These are phyloP conservation scores for Fragaria nilgerrensis DNA, from an alignment of 306 rosid genomes.

Conservation along the genomic window DNA sequence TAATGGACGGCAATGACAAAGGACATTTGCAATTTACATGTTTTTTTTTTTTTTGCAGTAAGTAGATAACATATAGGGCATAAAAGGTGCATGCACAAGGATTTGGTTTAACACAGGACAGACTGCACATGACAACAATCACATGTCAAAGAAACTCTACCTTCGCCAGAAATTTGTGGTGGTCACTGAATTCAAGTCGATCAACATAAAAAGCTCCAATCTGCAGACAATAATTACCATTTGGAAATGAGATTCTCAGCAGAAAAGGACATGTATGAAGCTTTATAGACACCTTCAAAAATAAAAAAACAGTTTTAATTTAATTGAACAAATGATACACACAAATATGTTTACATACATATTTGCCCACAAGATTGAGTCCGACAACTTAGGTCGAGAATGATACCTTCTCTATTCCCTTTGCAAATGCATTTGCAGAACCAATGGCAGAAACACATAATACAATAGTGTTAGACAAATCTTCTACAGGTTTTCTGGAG, in stretches of 20 bases:
- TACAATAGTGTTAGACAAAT: constrained; percentile 39
- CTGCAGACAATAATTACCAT: constrained; percentile 49
- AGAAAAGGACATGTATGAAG: neutral
- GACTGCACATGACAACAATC: neutral
- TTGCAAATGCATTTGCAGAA: constrained; percentile 78
- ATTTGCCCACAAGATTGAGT: neutral
- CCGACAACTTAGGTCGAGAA: neutral
- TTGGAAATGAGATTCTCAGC: constrained; percentile 19
- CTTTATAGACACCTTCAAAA: constrained; percentile 11
- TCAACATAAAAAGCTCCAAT: constrained; percentile 65
- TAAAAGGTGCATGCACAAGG: neutral
- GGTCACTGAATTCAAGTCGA: constrained; percentile 80
- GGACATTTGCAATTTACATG: neutral
- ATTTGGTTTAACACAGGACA: neutral
- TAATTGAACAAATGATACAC: neutral
- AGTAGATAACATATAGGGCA: neutral
- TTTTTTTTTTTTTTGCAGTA: neutral
- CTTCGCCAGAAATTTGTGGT: constrained; percentile 57
- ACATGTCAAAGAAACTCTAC: constrained; percentile 32
- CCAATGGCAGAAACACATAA: constrained; percentile 86
- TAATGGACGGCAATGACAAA: too few relatives aligned
- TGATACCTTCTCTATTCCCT: constrained; percentile 61
- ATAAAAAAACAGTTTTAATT: constrained; percentile 12
- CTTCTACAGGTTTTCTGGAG: constrained; percentile 42
- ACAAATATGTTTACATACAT: neutral